Percentiles rank a stretch among this genome's conserved stretches.
phyloP scores from a whole-genome alignment of 2,329 filamentous ascomycete species.

The Sordariomycetes sp. region DNA sequence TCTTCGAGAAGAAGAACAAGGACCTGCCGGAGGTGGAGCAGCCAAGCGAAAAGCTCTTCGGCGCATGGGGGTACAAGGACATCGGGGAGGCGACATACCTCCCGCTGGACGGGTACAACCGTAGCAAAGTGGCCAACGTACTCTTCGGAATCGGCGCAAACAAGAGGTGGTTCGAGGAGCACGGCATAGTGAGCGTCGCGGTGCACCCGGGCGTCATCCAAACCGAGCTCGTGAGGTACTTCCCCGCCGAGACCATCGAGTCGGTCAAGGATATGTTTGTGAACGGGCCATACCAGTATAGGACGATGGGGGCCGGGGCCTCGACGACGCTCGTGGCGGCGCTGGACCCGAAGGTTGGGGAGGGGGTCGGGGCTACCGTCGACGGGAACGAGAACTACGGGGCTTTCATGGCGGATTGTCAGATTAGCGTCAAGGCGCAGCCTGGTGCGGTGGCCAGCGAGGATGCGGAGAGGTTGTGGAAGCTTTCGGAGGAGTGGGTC shows the following conservation, averaged over 20 bases:
- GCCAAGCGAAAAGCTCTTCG: conserved; percentile 6
- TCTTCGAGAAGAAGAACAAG: conserved; percentile 23
- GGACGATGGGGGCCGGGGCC: conserved; percentile 17
- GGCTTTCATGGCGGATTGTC: conserved; percentile 16
- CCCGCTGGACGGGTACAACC: conserved; percentile 15
- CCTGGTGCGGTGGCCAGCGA: conserved; percentile 11
- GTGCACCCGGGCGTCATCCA: conserved; percentile 21
- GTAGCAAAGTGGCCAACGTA: conserved; percentile 17
- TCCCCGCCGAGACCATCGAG: conserved; percentile 7
- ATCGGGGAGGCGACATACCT: conserved; percentile 11
- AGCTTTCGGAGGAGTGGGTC: conserved; percentile 20
- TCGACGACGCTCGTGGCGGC: conserved; percentile 20
- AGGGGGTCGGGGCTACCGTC: conserved; percentile 8
- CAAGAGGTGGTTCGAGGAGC: conserved; percentile 13
- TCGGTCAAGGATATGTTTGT: conserved; percentile 10
- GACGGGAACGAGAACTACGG: conserved; percentile 16
- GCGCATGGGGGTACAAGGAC: conserved; percentile 9
- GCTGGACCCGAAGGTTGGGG: conserved; percentile 15
- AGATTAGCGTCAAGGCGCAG: conserved; percentile 9
- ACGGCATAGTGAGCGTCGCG: conserved; percentile 20
- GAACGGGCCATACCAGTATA: conserved; percentile 8
- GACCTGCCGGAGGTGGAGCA: conserved; percentile 11
- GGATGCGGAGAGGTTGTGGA: conserved; percentile 22
- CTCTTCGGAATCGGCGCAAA: conserved; percentile 15
- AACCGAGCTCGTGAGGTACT: conserved; percentile 18